phyloP scores from a whole-genome alignment of 768 basidiomycete genomes.

The Panellus pusillus region DNA sequence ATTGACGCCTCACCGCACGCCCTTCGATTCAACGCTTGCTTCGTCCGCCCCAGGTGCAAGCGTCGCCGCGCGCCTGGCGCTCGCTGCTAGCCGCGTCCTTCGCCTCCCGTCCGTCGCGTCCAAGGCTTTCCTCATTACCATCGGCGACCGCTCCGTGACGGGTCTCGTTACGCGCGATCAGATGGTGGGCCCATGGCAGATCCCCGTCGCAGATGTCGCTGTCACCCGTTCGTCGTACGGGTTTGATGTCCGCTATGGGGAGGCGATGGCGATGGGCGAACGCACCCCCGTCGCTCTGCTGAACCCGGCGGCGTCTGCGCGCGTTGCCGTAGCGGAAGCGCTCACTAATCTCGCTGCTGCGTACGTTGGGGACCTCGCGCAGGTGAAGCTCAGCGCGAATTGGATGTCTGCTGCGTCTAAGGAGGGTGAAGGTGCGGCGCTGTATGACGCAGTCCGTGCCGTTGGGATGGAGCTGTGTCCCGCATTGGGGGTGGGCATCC shows the following conservation, averaged over 20 bases:
- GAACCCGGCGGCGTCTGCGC: conserved; percentile 84
- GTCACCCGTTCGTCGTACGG: conserved; percentile 95
- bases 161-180: conserved; percentile 95
- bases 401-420: conserved; percentile 98
- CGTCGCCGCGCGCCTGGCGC: conserved; percentile 48
- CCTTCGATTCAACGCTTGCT: conserved; percentile 73
- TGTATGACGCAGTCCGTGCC: conserved; percentile 89
- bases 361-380: conserved; percentile 61
- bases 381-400: conserved; percentile 95
- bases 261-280: conserved; percentile 99
- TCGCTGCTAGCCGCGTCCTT: conserved; percentile 80
- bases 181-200: conserved; percentile 99
- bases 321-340: conserved; percentile 95
- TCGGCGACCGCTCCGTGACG: conserved; percentile 92
- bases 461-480: conserved; percentile 95
- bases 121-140: conserved; percentile 97
- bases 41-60: conserved; percentile 56
- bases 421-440: conserved; percentile 81
- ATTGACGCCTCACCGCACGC: conserved; percentile 33
- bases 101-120: conserved; percentile 91
- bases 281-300: conserved; percentile 91
- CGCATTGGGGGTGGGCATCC: conserved; percentile 86
- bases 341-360: conserved; percentile 90
- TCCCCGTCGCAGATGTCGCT: conserved; percentile 96
- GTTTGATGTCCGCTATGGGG: conserved; percentile 79